These are phyloP conservation scores for Plantago elongata DNA, from an alignment of 257 asterid genomes.

Conservation along the genomic window DNA sequence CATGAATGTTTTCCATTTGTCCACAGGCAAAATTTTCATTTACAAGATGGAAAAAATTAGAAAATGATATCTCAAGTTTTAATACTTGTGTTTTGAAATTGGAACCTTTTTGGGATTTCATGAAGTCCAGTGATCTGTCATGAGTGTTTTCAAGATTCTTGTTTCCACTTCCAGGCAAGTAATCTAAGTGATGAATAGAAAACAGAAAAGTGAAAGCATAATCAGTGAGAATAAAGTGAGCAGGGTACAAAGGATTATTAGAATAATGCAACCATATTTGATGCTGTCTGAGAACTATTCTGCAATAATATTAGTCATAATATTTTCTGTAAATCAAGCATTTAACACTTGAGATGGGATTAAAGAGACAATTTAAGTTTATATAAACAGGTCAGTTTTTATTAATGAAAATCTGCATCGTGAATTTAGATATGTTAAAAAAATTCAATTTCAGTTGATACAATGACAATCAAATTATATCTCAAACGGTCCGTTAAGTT, in stretches of 20 bases:
- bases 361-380: too few relatives aligned
- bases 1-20: neutral
- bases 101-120: too few relatives aligned
- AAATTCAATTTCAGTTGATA: too few relatives aligned
- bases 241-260: slow-evolving; percentile 22
- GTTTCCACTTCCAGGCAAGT: slow-evolving; percentile 32
- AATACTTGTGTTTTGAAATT: too few relatives aligned
- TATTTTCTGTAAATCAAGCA: slow-evolving; percentile 13
- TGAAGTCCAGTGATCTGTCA: slow-evolving; percentile 39
- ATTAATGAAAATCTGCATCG: too few relatives aligned
- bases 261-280: slow-evolving; percentile 20
- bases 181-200: slow-evolving; percentile 34
- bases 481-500: too few relatives aligned
- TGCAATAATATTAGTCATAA: slow-evolving; percentile 14
- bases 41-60: too few relatives aligned
- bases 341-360: too few relatives aligned
- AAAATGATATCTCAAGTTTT: too few relatives aligned
- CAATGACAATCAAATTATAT: too few relatives aligned
- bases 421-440: too few relatives aligned
- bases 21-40: slow-evolving; percentile 6
- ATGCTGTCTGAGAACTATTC: slow-evolving; percentile 22
- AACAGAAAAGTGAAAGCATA: slow-evolving; percentile 12
- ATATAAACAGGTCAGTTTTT: too few relatives aligned
- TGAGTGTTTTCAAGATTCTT: slow-evolving; percentile 36
- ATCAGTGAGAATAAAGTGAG: slow-evolving; percentile 10